Conservation (phyloP, 352 stramenopile species). For the Phytopythium aichiense region DNA sequence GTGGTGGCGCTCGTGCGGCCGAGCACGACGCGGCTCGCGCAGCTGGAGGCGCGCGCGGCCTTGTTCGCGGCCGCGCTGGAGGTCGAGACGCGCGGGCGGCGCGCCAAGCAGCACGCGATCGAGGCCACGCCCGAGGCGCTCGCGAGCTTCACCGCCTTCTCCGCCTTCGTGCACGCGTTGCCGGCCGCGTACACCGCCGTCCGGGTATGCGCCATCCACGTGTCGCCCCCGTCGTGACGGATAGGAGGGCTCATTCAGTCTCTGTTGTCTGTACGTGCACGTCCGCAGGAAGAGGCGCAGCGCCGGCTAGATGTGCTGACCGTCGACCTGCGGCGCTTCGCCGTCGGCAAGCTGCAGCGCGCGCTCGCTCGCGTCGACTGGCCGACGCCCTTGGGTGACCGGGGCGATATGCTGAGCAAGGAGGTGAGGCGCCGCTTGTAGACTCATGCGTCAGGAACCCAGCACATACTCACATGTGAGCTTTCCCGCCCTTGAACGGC, state of each 20-base stretch:
- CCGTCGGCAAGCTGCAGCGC: slow-evolving; percentile 44
- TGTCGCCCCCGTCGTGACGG: background rate
- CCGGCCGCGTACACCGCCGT: slow-evolving; percentile 41
- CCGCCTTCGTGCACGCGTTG: slow-evolving; percentile 31
- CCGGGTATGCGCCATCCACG: background rate
- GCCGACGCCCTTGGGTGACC: slow-evolving; percentile 29
- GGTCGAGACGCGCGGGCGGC: slow-evolving; percentile 47
- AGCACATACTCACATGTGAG: background rate
- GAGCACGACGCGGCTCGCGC: slow-evolving; percentile 21
- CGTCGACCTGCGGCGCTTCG: slow-evolving; percentile 42
- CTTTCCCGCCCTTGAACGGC: slow-evolving; percentile 12
- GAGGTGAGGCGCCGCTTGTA: background rate
- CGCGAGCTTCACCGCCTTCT: slow-evolving; percentile 35
- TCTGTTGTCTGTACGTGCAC: background rate
- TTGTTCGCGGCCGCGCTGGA: slow-evolving; percentile 48
- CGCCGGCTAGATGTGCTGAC: slow-evolving; percentile 42
- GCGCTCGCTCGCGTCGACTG: slow-evolving; percentile 43
- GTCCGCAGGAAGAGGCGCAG: slow-evolving; percentile 42
- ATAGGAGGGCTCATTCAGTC: background rate
- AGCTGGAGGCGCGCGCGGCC: slow-evolving; percentile 31
- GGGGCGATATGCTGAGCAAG: background rate
- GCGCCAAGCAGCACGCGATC: slow-evolving; percentile 26
- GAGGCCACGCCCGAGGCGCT: slow-evolving; percentile 44
- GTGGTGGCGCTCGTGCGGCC: slow-evolving; percentile 40
- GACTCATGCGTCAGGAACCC: background rate